Conservation (phyloP, 176 grass and related monocot genomes). For the Pharus latifolius region DNA sequence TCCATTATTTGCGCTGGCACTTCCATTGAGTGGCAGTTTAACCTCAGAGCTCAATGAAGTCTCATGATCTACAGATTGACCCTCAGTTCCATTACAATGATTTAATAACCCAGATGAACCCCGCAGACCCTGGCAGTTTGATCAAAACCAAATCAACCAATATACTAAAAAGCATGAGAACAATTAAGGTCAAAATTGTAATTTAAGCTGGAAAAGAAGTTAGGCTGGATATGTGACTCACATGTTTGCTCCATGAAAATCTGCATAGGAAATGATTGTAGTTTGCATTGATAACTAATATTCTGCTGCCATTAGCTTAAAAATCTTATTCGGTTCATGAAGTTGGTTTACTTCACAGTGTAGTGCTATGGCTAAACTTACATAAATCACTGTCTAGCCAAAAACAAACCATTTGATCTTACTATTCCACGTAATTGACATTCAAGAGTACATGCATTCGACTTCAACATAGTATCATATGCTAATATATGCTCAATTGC, state of each 20-base stretch:
- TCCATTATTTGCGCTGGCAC: constrained; percentile 6
- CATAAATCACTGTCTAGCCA: not conserved
- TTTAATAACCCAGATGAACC: not conserved
- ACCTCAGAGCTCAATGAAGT: constrained; percentile 6
- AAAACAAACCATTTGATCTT: not conserved
- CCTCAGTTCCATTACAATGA: constrained; percentile 1
- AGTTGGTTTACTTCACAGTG: not conserved
- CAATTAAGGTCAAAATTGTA: not conserved
- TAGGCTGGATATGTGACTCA: not conserved
- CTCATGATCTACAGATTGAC: not conserved
- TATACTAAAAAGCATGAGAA: not conserved
- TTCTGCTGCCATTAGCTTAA: not conserved
- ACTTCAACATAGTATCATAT: not conserved
- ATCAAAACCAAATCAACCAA: not conserved
- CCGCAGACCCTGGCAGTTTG: constrained; percentile 34
- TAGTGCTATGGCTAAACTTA: not conserved
- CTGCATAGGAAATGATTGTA: too few species aligned
- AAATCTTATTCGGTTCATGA: not conserved
- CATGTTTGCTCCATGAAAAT: not conserved
- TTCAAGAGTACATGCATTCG: not conserved
- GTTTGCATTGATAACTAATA: too few species aligned
- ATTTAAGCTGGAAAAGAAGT: not conserved
- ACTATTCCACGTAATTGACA: not conserved
- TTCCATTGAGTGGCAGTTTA: constrained; percentile 8
- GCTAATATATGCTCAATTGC: too few species aligned